phyloP scores from a whole-genome alignment of 805 yeast species.

The Lipomyces chichibuensis region DNA sequence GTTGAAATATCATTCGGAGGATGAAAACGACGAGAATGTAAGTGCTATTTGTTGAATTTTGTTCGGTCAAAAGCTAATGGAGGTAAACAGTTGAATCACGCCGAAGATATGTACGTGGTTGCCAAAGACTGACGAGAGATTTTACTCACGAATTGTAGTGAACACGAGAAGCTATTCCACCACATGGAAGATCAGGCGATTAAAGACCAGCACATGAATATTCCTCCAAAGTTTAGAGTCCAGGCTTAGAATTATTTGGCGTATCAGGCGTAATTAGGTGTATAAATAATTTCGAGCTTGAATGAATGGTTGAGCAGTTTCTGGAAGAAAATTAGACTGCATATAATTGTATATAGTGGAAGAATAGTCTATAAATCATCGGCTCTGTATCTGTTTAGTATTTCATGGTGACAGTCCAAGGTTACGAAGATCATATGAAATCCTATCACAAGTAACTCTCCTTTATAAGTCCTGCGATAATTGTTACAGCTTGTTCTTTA shows the following conservation, averaged over 20 bases:
- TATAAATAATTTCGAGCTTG: background rate
- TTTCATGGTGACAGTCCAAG: too few relatives aligned
- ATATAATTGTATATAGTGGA: background rate
- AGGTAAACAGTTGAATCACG: constrained; percentile 8
- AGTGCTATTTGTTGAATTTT: constrained; percentile 1
- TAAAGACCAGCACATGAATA: constrained; percentile 28
- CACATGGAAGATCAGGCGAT: constrained; percentile 29
- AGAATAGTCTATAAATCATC: too few relatives aligned
- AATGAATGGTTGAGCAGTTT: background rate
- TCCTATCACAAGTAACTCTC: too few relatives aligned
- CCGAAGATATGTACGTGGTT: constrained; percentile 17
- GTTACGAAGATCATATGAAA: too few relatives aligned
- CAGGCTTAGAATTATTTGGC: constrained; percentile 10
- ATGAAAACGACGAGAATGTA: constrained; percentile 31
- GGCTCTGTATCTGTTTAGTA: too few relatives aligned
- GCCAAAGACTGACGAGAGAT: background rate
- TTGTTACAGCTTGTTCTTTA: too few relatives aligned
- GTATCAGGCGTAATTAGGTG: background rate
- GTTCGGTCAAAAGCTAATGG: background rate
- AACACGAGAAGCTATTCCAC: constrained; percentile 33
- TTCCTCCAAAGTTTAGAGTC: constrained; percentile 31
- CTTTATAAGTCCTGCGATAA: too few relatives aligned
- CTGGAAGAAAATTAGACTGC: background rate
- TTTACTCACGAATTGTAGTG: constrained; percentile 12
- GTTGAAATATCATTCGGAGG: constrained; percentile 57